Evolutionary conservation across 306 rosid species (phyloP).

Genomic region (Sphenostylis stenocarpa): DNA sequence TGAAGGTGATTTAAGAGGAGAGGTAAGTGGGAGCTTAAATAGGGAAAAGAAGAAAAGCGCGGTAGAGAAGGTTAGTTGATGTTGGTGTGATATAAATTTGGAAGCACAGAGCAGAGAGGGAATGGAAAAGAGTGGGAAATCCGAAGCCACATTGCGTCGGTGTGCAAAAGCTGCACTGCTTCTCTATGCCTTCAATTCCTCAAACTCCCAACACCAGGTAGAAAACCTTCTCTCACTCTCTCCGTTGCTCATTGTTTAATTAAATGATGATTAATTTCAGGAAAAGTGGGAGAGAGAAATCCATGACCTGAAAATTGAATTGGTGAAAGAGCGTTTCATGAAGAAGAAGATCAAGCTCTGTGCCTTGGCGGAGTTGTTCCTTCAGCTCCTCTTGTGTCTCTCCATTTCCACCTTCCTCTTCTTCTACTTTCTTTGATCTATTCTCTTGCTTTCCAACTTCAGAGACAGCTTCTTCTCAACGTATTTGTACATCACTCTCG

Average conservation of each 20-base stretch:
- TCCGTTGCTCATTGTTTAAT: background rate
- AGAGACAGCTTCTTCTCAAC: background rate
- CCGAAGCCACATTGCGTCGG: conserved; percentile 33
- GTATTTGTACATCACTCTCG: background rate
- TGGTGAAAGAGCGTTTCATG: conserved; percentile 46
- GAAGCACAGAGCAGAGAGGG: background rate
- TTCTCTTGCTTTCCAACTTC: background rate
- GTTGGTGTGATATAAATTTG: too few relatives aligned
- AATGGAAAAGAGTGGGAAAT: conserved; percentile 37
- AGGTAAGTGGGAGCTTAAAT: too few relatives aligned
- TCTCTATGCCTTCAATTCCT: conserved; percentile 47
- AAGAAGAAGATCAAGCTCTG: conserved; percentile 56
- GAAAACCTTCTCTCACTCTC: background rate
- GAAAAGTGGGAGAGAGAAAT: conserved; percentile 47
- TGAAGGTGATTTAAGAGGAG: too few relatives aligned
- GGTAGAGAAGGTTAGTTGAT: background rate
- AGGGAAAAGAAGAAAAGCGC: background rate
- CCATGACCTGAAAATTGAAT: conserved; percentile 46
- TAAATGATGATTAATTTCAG: conserved; percentile 11
- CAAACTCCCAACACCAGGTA: conserved; percentile 25
- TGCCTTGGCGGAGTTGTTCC: conserved; percentile 39
- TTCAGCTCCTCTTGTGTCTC: conserved; percentile 46
- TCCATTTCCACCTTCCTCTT: conserved; percentile 41
- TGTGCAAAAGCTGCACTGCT: conserved; percentile 64
- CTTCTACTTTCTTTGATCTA: conserved; percentile 19